Conservation (phyloP, 1,284 basidiomycete species). For the Ceratobasidium sp. region DNA sequence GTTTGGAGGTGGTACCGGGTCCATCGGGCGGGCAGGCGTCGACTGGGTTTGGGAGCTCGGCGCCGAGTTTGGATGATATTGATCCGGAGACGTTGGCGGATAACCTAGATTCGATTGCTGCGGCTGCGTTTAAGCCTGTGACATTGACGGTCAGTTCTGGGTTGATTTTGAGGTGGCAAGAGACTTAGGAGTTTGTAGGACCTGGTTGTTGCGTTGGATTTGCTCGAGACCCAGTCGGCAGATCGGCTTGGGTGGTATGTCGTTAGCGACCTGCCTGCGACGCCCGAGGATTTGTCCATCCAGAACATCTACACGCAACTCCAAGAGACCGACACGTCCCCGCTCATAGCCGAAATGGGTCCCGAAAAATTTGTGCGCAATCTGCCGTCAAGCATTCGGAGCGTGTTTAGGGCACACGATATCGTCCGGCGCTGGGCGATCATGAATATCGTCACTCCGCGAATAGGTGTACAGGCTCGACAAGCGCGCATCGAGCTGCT, state of each 20-base stretch:
- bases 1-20: constrained; percentile 51
- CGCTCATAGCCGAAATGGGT: constrained; percentile 71
- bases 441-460: constrained; percentile 69
- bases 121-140: constrained; percentile 75
- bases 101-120: constrained; percentile 76
- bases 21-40: constrained; percentile 32
- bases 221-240: constrained; percentile 79
- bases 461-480: constrained; percentile 68
- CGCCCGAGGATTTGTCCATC: constrained; percentile 73
- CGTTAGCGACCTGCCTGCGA: constrained; percentile 48
- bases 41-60: constrained; percentile 61
- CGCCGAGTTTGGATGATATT: constrained; percentile 74
- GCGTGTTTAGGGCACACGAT: constrained; percentile 75
- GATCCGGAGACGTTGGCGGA: constrained; percentile 75
- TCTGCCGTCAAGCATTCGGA: constrained; percentile 75
- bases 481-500: constrained; percentile 76
- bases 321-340: constrained; percentile 73
- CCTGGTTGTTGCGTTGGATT: constrained; percentile 74
- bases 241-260: constrained; percentile 81
- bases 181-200: constrained; percentile 61
- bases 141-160: constrained; percentile 70
- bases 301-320: constrained; percentile 78
- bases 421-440: constrained; percentile 81
- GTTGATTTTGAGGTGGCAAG: background rate
- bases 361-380: constrained; percentile 71